A percentile compares a stretch with the other conserved stretches of the same genome.
Evolutionary conservation across 441 rosid species (phyloP).

Genomic region (Populus tomentosa): DNA sequence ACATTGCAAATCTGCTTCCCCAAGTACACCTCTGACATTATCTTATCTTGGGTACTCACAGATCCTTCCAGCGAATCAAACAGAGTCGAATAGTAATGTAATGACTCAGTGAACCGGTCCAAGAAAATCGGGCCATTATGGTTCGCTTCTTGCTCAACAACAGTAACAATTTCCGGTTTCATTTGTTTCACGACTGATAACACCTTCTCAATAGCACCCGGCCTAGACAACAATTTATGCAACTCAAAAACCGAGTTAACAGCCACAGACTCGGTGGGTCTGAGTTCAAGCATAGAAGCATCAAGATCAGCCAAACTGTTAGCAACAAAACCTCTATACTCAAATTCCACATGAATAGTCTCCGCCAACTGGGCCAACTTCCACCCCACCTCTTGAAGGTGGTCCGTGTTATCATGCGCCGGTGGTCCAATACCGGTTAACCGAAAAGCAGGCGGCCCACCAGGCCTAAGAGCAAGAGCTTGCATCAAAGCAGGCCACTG

Average conservation of each 20-base stretch:
- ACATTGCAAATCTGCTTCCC: conserved; percentile 74
- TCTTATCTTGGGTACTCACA: conserved; percentile 31
- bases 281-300: conserved; percentile 62
- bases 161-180: conserved; percentile 71
- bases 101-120: conserved; percentile 74
- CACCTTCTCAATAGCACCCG: conserved; percentile 66
- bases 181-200: conserved; percentile 51
- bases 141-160: conserved; percentile 87
- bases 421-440: conserved; percentile 87
- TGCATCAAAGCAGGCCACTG: conserved; percentile 90
- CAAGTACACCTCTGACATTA: conserved; percentile 73
- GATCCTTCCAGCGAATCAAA: conserved; percentile 87
- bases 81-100: conserved; percentile 72
- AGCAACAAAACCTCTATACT: conserved; percentile 72
- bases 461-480: conserved; percentile 68
- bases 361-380: conserved; percentile 70
- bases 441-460: conserved; percentile 78
- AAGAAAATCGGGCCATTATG: conserved; percentile 75
- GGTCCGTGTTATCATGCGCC: conserved; percentile 49
- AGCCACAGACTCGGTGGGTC: conserved; percentile 66
- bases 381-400: conserved; percentile 76
- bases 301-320: conserved; percentile 78
- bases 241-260: conserved; percentile 86
- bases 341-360: conserved; percentile 61
- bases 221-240: conserved; percentile 54